Evolutionary conservation across 176 grass and related monocot genomes (phyloP), one percentile per base, ranked within the genome.

Genomic region (Avena sativa): DNA sequence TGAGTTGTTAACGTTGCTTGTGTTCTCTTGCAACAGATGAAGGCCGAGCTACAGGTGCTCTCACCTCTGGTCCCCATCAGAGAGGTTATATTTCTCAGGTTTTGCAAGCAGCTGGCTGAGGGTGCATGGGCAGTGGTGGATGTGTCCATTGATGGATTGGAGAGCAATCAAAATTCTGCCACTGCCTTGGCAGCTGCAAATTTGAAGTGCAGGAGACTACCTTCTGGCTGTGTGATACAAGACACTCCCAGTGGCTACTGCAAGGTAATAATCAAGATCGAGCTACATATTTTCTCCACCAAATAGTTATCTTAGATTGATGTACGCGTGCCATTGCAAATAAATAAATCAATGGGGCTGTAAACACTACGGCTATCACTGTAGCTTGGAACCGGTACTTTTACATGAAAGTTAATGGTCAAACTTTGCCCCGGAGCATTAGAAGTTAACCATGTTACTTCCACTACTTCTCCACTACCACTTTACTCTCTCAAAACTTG

Each of bases 191-290:
- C 85, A 11, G 59, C 77, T 20, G 90, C 82, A 76, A 91, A 85
- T 84, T 50, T 89, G 32, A 90, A 89, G 69, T 96, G 92, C 59
- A 90, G 94, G 40, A 79, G 97, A 82, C 76, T 99, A 14, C 97
- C 97, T 84, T 99, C 97, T 9, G 97, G 97, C 46, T 96, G 94
- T 86, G 81, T 99, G 66, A 87, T 99, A 79, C 89, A 98, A 83
- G 97, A 98, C 80, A 89, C 88, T 81, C 93, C 90, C 40, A 96
- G 90, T 94, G 96, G 96, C 63, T 93, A 96, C 82, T 98, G 90
- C 61, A 95, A 98, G 96, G 96, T 96, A 88, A 49, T 62, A 81
- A 74, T 73, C 25, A 76, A 23, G 69, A 53, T 0, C 44, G 17
- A 12, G 40, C 44, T 66, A 76, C 47, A 19, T 71, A 38, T 36